Percentiles rank a stretch among this genome's conserved stretches.
Conservation (phyloP, 2,329 filamentous ascomycete species). For the Penicillium sp. region DNA sequence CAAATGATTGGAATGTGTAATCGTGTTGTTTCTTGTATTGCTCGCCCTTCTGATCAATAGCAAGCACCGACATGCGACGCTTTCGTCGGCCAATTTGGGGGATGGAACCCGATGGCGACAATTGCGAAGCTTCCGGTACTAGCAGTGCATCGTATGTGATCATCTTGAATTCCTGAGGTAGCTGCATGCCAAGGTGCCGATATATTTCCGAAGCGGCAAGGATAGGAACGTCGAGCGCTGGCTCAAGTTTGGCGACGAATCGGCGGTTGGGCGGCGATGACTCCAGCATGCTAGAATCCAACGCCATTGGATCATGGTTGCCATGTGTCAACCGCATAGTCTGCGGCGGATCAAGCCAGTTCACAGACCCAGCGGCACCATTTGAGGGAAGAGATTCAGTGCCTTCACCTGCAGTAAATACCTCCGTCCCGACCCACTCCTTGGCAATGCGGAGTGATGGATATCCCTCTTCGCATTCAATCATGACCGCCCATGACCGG, state of each 20-base stretch:
- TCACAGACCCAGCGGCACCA: constrained; percentile 30
- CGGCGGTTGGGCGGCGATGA: constrained; percentile 42
- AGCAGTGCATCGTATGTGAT: constrained; percentile 40
- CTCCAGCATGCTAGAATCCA: constrained; percentile 38
- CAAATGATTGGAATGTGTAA: constrained; percentile 44
- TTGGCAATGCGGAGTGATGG: constrained; percentile 45
- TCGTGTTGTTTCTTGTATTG: constrained; percentile 36
- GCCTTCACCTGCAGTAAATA: constrained; percentile 30
- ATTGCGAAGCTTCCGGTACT: constrained; percentile 31
- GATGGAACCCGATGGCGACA: constrained; percentile 22
- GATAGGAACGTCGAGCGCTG: constrained; percentile 43
- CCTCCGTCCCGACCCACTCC: constrained; percentile 41
- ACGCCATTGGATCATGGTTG: constrained; percentile 36
- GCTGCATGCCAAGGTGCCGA: constrained; percentile 37
- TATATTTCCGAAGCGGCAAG: constrained; percentile 43
- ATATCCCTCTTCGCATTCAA: constrained; percentile 46
- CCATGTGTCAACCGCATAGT: constrained; percentile 34
- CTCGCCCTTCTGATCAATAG: constrained; percentile 31
- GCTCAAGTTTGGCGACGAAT: constrained; percentile 44
- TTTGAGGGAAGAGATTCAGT: constrained; percentile 24
- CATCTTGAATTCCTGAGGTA: constrained; percentile 41
- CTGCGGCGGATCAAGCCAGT: constrained; percentile 41
- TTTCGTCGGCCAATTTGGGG: constrained; percentile 31
- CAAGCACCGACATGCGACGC: constrained; percentile 33
- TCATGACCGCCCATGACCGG: constrained; percentile 36